Conservation (phyloP, 768 basidiomycete genomes). For the Lactarius hengduanensis region DNA sequence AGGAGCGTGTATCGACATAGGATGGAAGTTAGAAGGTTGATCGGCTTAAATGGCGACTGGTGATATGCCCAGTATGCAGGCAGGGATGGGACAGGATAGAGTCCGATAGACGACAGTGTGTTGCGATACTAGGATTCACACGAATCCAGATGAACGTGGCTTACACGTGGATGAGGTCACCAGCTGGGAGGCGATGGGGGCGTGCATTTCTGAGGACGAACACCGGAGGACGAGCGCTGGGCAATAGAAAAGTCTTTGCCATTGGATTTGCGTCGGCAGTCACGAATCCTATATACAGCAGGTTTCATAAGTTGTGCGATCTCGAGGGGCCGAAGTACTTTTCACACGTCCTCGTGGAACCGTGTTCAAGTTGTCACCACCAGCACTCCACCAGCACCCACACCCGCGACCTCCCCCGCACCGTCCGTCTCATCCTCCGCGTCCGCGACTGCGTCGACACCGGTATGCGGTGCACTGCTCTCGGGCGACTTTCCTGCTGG, state of each 20-base stretch:
- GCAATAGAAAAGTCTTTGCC: too few relatives aligned
- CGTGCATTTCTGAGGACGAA: too few relatives aligned
- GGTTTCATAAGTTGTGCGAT: not conserved
- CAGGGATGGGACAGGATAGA: not conserved
- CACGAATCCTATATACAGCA: too few relatives aligned
- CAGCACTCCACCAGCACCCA: not conserved
- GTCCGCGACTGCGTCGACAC: conserved; percentile 11
- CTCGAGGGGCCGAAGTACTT: not conserved
- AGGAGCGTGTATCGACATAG: not conserved
- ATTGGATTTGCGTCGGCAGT: too few relatives aligned
- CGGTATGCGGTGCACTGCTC: conserved; percentile 43
- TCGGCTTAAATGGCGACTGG: not conserved
- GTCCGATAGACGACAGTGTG: not conserved
- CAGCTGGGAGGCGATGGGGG: not conserved
- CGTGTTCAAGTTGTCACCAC: conserved; percentile 15
- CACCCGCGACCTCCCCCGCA: conserved; percentile 21
- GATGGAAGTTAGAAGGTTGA: not conserved
- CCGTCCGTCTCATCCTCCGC: conserved; percentile 29
- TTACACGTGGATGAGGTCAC: not conserved
- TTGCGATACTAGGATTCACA: not conserved
- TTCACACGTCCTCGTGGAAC: conserved; percentile 15
- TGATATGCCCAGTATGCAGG: not conserved
- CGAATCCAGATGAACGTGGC: not conserved
- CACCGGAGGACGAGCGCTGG: too few relatives aligned
- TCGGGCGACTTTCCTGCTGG: conserved; percentile 72